A percentile compares a stretch with the other conserved stretches of the same genome.
Conservation (phyloP, 495 filamentous ascomycete species). For the Ascobolus immersus region DNA sequence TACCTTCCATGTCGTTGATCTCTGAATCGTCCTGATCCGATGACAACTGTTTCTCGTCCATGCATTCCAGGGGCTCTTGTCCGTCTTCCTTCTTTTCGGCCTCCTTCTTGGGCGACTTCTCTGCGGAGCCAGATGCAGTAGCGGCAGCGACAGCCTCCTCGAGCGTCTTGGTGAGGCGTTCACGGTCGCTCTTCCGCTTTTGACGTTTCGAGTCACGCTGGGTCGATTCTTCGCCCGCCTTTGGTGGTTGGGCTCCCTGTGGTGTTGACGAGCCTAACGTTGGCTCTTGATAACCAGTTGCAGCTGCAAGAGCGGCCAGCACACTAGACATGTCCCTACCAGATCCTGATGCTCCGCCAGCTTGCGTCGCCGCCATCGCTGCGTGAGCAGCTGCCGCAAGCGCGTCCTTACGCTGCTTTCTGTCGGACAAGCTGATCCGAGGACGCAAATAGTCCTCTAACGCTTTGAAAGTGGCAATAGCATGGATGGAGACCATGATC, state of each 20-base stretch:
- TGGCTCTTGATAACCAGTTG: constrained; percentile 19
- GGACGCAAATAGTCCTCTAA: constrained; percentile 90
- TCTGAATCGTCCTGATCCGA: constrained; percentile 65
- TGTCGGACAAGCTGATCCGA: constrained; percentile 59
- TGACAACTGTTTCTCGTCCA: constrained; percentile 62
- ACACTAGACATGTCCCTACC: constrained; percentile 35
- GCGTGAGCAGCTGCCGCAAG: constrained; percentile 27
- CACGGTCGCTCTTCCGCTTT: too few relatives aligned
- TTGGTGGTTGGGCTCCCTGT: constrained; percentile 14
- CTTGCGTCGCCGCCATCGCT: too few relatives aligned
- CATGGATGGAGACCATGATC: constrained; percentile 95
- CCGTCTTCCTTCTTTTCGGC: constrained; percentile 26
- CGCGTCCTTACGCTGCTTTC: constrained; percentile 29
- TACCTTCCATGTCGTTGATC: constrained; percentile 52
- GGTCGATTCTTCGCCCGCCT: constrained; percentile 7
- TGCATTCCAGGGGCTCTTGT: constrained; percentile 55
- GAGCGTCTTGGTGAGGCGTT: too few relatives aligned
- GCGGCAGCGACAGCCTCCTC: constrained; percentile 8
- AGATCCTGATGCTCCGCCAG: too few relatives aligned
- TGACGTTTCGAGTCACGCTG: constrained; percentile 13
- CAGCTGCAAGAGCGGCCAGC: constrained; percentile 57
- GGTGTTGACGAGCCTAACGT: constrained; percentile 15
- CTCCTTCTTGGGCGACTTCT: constrained; percentile 9
- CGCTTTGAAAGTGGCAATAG: constrained; percentile 92
- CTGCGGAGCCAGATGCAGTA: constrained; percentile 13